Evolutionary conservation across 2,329 filamentous ascomycete species (phyloP).

Genomic region (Tolypocladium capitatum): DNA sequence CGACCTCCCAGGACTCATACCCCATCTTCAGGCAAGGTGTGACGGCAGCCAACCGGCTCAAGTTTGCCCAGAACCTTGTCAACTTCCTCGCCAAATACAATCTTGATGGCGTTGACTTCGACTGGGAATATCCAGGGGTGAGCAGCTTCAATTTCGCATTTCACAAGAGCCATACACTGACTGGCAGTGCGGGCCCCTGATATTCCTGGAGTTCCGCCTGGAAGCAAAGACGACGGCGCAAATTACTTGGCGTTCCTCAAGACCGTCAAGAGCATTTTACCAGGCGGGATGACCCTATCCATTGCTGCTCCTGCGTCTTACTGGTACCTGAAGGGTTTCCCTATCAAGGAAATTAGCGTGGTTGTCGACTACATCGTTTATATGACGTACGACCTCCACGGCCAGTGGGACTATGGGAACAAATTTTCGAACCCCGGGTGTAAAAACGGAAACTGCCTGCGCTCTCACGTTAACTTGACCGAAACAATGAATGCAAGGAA

Average conservation of each 20-base stretch:
- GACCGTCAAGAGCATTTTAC: neutral
- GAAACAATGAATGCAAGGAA: no score
- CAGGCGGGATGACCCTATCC: constrained; percentile 11
- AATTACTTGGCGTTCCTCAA: constrained; percentile 8
- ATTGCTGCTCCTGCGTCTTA: constrained; percentile 20
- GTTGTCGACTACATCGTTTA: constrained; percentile 20
- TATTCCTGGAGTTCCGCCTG: constrained; percentile 16
- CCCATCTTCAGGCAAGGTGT: no score
- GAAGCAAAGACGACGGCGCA: constrained; percentile 1
- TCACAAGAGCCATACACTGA: no score
- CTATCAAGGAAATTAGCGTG: no score
- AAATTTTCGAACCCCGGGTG: no score
- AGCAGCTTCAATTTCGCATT: no score
- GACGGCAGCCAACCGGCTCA: constrained; percentile 17
- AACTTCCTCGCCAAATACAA: constrained; percentile 22
- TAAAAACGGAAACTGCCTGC: constrained; percentile 23
- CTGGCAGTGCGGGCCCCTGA: no score
- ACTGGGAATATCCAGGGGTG: constrained; percentile 26
- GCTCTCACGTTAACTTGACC: constrained; percentile 21
- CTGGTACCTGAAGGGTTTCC: constrained; percentile 21
- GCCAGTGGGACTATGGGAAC: no score
- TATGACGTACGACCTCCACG: constrained; percentile 23
- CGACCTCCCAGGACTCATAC: no score
- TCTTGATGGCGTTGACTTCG: constrained; percentile 26
- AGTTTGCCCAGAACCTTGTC: constrained; percentile 18